Evolutionary conservation across 2,329 filamentous ascomycete species (phyloP).

Genomic region (Cercospora citrullina): DNA sequence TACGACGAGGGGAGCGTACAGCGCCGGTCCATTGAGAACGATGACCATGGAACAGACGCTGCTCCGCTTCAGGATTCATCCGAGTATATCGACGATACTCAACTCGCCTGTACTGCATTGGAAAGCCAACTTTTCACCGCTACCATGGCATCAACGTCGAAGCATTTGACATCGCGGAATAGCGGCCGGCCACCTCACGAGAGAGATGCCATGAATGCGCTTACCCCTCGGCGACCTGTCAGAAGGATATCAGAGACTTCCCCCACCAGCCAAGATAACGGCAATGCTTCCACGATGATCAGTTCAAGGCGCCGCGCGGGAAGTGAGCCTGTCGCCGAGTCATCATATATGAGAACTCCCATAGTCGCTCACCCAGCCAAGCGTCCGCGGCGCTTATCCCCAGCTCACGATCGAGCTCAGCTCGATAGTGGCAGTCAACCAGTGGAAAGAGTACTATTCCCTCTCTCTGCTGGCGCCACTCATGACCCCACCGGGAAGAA

Average conservation of each 20-base stretch:
- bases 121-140: slow-evolving; percentile 45
- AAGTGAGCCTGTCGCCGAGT: slow-evolving; percentile 20
- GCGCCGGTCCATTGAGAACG: background rate
- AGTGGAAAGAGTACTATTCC: background rate
- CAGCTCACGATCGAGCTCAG: background rate
- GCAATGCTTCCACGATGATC: background rate
- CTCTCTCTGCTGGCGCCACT: background rate
- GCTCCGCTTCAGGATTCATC: slow-evolving; percentile 15
- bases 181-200: background rate
- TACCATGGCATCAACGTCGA: slow-evolving; percentile 19
- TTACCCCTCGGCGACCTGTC: background rate
- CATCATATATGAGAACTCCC: slow-evolving; percentile 31
- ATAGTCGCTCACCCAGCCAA: slow-evolving; percentile 17
- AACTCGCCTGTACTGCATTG: slow-evolving; percentile 43
- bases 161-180: background rate
- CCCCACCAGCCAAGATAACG: background rate
- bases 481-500: background rate
- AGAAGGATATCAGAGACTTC: background rate
- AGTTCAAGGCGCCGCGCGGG: background rate
- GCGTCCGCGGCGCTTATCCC: background rate
- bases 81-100: slow-evolving; percentile 45
- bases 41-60: background rate
- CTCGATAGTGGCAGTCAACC: background rate
- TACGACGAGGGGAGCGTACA: background rate
- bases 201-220: background rate